Conservation (phyloP, 176 grass and related monocot genomes). For the Stipa capillata region DNA sequence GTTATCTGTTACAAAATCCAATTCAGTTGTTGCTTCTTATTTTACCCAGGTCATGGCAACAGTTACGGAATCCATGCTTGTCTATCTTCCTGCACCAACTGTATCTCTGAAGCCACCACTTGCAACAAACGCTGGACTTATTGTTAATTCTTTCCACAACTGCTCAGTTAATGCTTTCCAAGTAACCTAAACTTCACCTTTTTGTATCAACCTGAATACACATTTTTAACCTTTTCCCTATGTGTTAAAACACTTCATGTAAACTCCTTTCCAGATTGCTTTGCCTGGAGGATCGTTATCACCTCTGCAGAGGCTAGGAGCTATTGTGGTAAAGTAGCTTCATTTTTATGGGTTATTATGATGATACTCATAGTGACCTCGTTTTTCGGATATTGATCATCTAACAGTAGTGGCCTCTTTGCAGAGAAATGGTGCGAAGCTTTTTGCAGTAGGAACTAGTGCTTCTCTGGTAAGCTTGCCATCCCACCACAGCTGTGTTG, state of each 20-base stretch:
- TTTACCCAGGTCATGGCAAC: conserved; percentile 72
- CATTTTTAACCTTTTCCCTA: not conserved
- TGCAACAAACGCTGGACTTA: conserved; percentile 47
- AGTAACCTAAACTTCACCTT: conserved; percentile 22
- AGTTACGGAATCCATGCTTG: conserved; percentile 91
- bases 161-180: conserved; percentile 97
- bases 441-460: conserved; percentile 67
- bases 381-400: not conserved
- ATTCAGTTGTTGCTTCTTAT: conserved; percentile 2
- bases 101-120: conserved; percentile 65
- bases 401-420: conserved; percentile 16
- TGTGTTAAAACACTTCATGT: not conserved
- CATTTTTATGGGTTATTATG: not conserved
- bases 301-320: conserved; percentile 78
- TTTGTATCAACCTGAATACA: not conserved
- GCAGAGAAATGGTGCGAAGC: conserved; percentile 82
- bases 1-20: not conserved
- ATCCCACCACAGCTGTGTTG: not conserved
- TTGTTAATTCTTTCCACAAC: conserved; percentile 63
- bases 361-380: not conserved
- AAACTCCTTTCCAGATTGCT: conserved; percentile 46
- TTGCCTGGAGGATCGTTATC: conserved; percentile 75
- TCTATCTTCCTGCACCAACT: conserved; percentile 95
- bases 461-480: conserved; percentile 62
- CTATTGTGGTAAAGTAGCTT: conserved; percentile 67